These are phyloP conservation scores for Ganoderma boninense DNA, from an alignment of 1,284 basidiomycete genomes.

Conservation along the genomic window DNA sequence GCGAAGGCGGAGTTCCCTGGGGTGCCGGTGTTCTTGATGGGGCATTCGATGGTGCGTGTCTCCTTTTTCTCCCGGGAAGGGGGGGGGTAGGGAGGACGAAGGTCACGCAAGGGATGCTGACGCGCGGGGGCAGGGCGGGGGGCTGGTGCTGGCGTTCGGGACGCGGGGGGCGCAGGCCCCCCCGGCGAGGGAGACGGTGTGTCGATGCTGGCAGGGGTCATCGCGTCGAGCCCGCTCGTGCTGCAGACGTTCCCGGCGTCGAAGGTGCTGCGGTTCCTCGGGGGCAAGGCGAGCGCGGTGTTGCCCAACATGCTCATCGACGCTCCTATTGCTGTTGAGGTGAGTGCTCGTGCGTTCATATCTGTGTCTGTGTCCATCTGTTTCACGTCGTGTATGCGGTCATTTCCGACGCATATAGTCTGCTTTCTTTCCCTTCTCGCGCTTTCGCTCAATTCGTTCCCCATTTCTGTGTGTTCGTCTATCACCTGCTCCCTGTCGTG, in stretches of 20 bases:
- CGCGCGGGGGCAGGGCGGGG: conserved; percentile 65
- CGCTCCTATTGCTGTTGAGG: conserved; percentile 63
- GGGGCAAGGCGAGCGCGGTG: conserved; percentile 55
- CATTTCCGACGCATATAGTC: conserved; percentile 2
- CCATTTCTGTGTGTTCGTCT: too few relatives aligned
- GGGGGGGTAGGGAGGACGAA: too few relatives aligned
- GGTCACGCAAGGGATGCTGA: not conserved
- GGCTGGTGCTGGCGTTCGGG: conserved; percentile 66
- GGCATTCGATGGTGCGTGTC: conserved; percentile 84
- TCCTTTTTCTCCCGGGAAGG: too few relatives aligned
- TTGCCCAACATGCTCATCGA: conserved; percentile 66
- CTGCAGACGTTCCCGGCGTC: conserved; percentile 66
- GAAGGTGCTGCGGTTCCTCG: conserved; percentile 60
- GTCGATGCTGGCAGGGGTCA: conserved; percentile 66
- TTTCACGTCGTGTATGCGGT: not conserved
- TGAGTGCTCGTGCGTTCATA: conserved; percentile 52
- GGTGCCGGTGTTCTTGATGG: conserved; percentile 76
- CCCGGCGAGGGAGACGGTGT: conserved; percentile 50
- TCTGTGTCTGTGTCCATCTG: not conserved
- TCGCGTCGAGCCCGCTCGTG: conserved; percentile 76
- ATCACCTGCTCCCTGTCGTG: too few relatives aligned
- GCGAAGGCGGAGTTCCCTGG: conserved; percentile 54
- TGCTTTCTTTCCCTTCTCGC: not conserved
- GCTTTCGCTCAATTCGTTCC: not conserved
- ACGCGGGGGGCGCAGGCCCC: conserved; percentile 51